Evolutionary conservation across 805 yeast species (phyloP), one percentile per base, ranked within the genome.

Genomic region (Pichia cabralensis): DNA sequence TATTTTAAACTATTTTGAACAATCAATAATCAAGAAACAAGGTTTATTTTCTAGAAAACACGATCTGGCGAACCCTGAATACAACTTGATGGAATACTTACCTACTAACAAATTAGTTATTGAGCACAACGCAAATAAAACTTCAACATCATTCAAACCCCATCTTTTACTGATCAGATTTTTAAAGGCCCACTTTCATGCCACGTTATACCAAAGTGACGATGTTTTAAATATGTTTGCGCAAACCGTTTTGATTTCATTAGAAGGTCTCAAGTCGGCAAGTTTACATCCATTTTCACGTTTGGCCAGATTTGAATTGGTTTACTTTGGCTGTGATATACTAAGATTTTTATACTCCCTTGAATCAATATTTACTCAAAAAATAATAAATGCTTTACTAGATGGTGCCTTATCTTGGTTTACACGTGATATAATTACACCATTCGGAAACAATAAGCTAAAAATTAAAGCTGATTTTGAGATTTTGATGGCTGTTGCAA

Each of bases 241-340:
- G 0, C 59, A 75, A 21, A 64, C 80, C 33, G 62, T 71, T 13
- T 57, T 71, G 21, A 55, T 68, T 27, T 83, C 88, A 0, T 61
- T 88, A 45, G 49, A 53, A 11, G 61, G 64, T 28, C 55, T 76
- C 26, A 47, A 54, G 4, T 45, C 50, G 26, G 96, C 92, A 3
- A 81, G 94, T 46, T 56, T 69, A 31, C 96, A 89, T 56, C 94
- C 96, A 8, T 75, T 76, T 52, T 74, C 96, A 0, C 67, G 96
- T 41, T 53, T 75, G 40, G 65, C 71, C 7, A 66, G 97, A 39
- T 81, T 80, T 49, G 94, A 84, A 51, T 55, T 89, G 43, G 63
- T 85, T 30, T 58, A 67, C 26, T 76, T 85, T 48, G 74, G 86
- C 0, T 60, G 81, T 34, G 80, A 78, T 31, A 65, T 86, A 3